Base-by-base conservation (phyloP, 805 yeast genomes). In the Hanseniaspora nectarophila region DNA sequence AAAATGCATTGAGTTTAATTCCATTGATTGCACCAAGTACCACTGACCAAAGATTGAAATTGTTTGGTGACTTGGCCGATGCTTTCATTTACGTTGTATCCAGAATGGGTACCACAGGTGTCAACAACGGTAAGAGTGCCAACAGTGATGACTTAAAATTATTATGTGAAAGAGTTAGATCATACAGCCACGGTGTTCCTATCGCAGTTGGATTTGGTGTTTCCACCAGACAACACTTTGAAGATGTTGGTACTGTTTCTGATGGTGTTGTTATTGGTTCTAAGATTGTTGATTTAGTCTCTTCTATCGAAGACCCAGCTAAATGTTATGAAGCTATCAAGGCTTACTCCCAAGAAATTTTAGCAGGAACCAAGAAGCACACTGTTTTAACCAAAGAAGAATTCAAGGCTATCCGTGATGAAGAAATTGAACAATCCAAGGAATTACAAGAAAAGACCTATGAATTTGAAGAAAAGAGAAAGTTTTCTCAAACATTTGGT, bases 221-320 rank as follows among this genome's bases (percentile, higher is more conserved):
- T 52, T 80, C 92, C 39, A 90, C 95, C 12, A 80, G 95, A 69
- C 95, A 88, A 56, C 97, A 92, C 68, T 89, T 82, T 67, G 64
- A 77, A 56, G 72, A 77, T 43, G 95, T 90, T 33, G 94, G 95
- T 55, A 65, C 76, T 13, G 69, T 78, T 42, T 84, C 97, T 13
- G 96, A 92, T 63, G 99, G 96, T 72, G 95, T 89, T 37, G 98
- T 90, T 32, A 88, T 92, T 64, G 99, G 98, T 15, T 82, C 94
- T 35, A 85, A 84, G 66, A 73, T 92, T 56, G 77, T 92, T 56
- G 76, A 82, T 37, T 64, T 83, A 40, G 72, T 89, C 55, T 82
- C 78, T 45, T 82, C 80, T 54, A 31, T 40, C 35, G 73, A 94
- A 26, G 67, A 74, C 40, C 69, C 70, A 2, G 88, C 82, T 45